phyloP scores from a whole-genome alignment of 108 stramenopile species.

The Cyclostephanos tholiformis region DNA sequence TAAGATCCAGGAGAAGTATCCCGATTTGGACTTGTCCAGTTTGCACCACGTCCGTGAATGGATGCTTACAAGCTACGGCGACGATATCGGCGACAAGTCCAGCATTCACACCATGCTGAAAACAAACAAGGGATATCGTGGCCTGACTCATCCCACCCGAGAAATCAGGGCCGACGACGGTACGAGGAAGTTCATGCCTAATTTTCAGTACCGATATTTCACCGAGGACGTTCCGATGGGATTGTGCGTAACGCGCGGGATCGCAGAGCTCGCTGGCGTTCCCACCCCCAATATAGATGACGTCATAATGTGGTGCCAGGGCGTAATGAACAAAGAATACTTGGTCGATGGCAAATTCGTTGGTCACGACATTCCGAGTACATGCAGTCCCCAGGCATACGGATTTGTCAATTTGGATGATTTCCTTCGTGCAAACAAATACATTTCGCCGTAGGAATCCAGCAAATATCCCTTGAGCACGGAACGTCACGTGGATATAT shows the following conservation, averaged over 20 bases:
- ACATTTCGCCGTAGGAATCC: slow-evolving; percentile 1
- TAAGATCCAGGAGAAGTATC: slow-evolving; percentile 46
- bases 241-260: slow-evolving; percentile 58
- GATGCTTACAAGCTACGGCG: slow-evolving; percentile 59
- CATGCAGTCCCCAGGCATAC: slow-evolving; percentile 55
- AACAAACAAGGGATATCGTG: slow-evolving; percentile 63
- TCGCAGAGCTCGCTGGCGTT: slow-evolving; percentile 62
- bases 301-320: slow-evolving; percentile 62
- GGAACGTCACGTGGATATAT: too few relatives aligned
- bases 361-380: slow-evolving; percentile 48
- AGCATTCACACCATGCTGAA: slow-evolving; percentile 56
- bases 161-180: slow-evolving; percentile 31
- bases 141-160: slow-evolving; percentile 56
- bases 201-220: slow-evolving; percentile 65
- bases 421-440: slow-evolving; percentile 53
- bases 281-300: slow-evolving; percentile 60
- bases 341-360: slow-evolving; percentile 48
- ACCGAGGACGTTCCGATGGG: slow-evolving; percentile 65
- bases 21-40: slow-evolving; percentile 31
- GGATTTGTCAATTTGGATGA: slow-evolving; percentile 55
- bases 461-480: too few relatives aligned
- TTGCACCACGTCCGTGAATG: slow-evolving; percentile 57
- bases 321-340: slow-evolving; percentile 59
- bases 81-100: slow-evolving; percentile 59
- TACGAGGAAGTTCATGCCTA: slow-evolving; percentile 53